A percentile compares a stretch with the other conserved stretches of the same genome.
Evolutionary conservation across 1,284 basidiomycete genomes (phyloP).

Genomic region (Stygiomarasmius scandens): DNA sequence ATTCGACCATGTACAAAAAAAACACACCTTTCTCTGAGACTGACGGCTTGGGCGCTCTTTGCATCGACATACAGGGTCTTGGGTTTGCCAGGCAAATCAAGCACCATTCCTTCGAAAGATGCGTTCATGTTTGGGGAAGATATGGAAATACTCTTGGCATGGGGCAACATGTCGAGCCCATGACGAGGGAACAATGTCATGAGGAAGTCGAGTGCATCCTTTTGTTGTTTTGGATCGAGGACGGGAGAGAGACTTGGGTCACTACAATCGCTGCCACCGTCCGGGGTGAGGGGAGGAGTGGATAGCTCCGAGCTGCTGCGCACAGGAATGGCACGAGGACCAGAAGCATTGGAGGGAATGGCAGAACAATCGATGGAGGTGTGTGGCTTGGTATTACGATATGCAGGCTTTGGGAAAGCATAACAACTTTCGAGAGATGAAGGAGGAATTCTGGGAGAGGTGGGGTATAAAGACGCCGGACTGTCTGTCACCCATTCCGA

Average conservation of each 20-base stretch:
- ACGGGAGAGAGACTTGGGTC: slow-evolving; percentile 38
- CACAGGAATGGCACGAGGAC: slow-evolving; percentile 34
- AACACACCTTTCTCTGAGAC: slow-evolving; percentile 75
- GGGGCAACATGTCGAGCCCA: slow-evolving; percentile 63
- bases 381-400: slow-evolving; percentile 29
- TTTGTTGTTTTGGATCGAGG: slow-evolving; percentile 41
- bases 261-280: slow-evolving; percentile 47
- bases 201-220: slow-evolving; percentile 74
- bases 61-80: slow-evolving; percentile 82
- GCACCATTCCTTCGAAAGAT: slow-evolving; percentile 74
- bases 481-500: slow-evolving; percentile 89
- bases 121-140: slow-evolving; percentile 65
- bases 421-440: slow-evolving; percentile 45
- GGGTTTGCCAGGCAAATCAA: slow-evolving; percentile 67
- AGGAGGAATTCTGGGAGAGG: slow-evolving; percentile 45
- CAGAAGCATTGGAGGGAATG: slow-evolving; percentile 20
- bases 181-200: slow-evolving; percentile 74
- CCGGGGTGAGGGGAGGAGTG: slow-evolving; percentile 71
- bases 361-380: slow-evolving; percentile 17
- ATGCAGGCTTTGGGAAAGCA: slow-evolving; percentile 37
- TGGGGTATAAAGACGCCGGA: slow-evolving; percentile 64
- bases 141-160: slow-evolving; percentile 73
- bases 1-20: slow-evolving; percentile 14
- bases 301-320: slow-evolving; percentile 32
- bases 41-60: slow-evolving; percentile 75